Evolutionary conservation across 2,329 filamentous ascomycete genomes (phyloP), one percentile per base, ranked within the genome.

Genomic region (Didymella sp.): DNA sequence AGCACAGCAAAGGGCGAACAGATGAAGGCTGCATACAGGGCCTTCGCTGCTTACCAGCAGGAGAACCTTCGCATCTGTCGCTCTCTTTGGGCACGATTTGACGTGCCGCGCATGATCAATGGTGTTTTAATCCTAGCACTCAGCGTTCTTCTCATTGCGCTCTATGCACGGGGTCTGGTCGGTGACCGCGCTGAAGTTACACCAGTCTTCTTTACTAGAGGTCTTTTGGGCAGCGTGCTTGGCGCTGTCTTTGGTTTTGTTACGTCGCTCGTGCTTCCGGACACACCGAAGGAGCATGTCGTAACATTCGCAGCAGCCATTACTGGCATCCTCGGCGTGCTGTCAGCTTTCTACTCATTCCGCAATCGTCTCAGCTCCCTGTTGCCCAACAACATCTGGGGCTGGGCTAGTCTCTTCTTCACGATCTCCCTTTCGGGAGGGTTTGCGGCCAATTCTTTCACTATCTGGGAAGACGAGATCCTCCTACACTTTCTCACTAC

Each of bases 381-480:
- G 31, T 66, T 92, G 9, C 93, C 92, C 0, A 85, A 78, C n/a
- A 89, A 86, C 0, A 79, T 93, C 51, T 99, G 94, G 93, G 89
- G 92, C n/a, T 94, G 91, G 88, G 80, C 96, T 57, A 88, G 91
- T 6, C 80, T 91, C 24, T 74, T 93, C 13, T 92, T 96, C 65
- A 92, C 92, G 0, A 75, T 92, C n/a, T 87, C 89, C 59, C 91
- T 96, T 71, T 96, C 92, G n/a, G 81, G 91, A 48, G 94, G 95
- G 7, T 99, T 98, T 74, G 94, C 94, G 0, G 95, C 95, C 3
- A 99, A 99, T 77, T 99, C 95, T 0, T 99, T 93, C 77, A 98
- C 94, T 0, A 96, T 99, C 64, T 99, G 95, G 93, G 95, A 99
- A 78, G 95, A 99, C 71, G 90, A 92, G 13, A 97, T 97, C 53